Percentiles rank a stretch among this genome's conserved stretches.
phyloP scores from a whole-genome alignment of 2,329 filamentous ascomycete species.

The Pseudogymnoascus sp. region DNA sequence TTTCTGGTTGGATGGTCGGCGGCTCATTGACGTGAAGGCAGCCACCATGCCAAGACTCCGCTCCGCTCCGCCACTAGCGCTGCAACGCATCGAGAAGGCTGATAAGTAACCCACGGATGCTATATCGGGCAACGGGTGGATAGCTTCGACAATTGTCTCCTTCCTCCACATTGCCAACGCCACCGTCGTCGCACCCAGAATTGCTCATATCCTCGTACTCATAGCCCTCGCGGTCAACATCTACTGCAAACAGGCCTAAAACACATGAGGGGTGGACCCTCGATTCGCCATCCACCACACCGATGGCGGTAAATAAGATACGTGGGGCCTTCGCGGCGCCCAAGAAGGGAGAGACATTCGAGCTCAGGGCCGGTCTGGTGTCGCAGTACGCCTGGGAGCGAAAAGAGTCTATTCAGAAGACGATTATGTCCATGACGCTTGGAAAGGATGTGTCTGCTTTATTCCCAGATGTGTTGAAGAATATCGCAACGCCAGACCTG shows the following conservation, averaged over 20 bases:
- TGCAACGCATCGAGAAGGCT: slow-evolving; percentile 2
- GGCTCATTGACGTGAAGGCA: neutral
- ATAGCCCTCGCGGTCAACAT: neutral
- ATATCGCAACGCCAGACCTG: slow-evolving; percentile 88
- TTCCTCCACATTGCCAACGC: neutral
- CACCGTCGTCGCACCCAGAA: neutral
- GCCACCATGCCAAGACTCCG: neutral
- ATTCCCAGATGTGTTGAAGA: slow-evolving; percentile 97
- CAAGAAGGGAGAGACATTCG: slow-evolving; percentile 95
- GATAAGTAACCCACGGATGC: neutral
- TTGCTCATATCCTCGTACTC: neutral
- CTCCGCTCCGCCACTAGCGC: slow-evolving; percentile 5
- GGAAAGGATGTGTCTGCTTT: slow-evolving; percentile 97
- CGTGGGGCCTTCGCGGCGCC: slow-evolving; percentile 87
- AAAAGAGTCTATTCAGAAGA: slow-evolving; percentile 98
- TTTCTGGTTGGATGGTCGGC: neutral
- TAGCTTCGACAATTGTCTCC: neutral
- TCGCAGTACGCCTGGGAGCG: slow-evolving; percentile 99
- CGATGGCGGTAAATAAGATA: slow-evolving; percentile 94
- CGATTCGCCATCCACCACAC: slow-evolving; percentile 32
- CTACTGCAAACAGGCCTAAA: slow-evolving; percentile 16
- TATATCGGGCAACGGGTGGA: slow-evolving; percentile 5
- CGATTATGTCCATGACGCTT: slow-evolving; percentile 99
- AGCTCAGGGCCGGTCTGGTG: slow-evolving; percentile 87
- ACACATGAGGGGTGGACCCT: slow-evolving; percentile 31